These are phyloP conservation scores for Solanum pinnatisectum DNA, from an alignment of 257 asterid species.

Conservation along the genomic window DNA sequence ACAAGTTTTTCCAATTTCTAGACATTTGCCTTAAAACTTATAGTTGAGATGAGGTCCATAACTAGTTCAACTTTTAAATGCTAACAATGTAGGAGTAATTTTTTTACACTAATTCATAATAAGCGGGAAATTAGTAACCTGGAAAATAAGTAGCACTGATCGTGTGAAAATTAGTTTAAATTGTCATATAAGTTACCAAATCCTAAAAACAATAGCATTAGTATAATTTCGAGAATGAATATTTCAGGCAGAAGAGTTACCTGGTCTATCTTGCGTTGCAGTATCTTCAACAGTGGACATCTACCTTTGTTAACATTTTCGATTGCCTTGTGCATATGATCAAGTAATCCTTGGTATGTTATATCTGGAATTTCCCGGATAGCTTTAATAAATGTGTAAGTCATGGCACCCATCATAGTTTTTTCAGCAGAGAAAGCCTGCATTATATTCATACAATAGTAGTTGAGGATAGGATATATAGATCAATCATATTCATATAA, in stretches of 20 bases:
- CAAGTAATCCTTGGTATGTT: conserved; percentile 35
- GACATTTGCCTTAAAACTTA: not conserved
- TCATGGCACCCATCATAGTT: conserved; percentile 54
- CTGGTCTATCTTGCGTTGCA: conserved; percentile 54
- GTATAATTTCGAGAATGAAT: not conserved
- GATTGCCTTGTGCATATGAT: conserved; percentile 31
- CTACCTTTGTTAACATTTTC: conserved; percentile 23
- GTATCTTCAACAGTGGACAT: conserved; percentile 21
- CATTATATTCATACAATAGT: not conserved
- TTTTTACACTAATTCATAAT: not conserved
- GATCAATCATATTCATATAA: not conserved
- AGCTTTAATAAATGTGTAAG: conserved; percentile 47
- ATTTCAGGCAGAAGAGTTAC: conserved; percentile 13
- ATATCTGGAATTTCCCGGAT: conserved; percentile 17
- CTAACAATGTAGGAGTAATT: not conserved
- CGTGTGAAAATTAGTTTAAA: not conserved
- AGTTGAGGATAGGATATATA: not conserved
- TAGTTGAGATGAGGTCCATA: not conserved
- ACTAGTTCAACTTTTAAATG: not conserved
- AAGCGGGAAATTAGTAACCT: not conserved
- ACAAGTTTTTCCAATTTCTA: not conserved
- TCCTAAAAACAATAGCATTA: not conserved
- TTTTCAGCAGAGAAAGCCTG: conserved; percentile 44
- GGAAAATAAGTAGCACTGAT: not conserved
- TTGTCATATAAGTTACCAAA: not conserved